Evolutionary conservation across 768 basidiomycete species (phyloP), one percentile per base, ranked within the genome.

Genomic region (Mycena epipterygia): DNA sequence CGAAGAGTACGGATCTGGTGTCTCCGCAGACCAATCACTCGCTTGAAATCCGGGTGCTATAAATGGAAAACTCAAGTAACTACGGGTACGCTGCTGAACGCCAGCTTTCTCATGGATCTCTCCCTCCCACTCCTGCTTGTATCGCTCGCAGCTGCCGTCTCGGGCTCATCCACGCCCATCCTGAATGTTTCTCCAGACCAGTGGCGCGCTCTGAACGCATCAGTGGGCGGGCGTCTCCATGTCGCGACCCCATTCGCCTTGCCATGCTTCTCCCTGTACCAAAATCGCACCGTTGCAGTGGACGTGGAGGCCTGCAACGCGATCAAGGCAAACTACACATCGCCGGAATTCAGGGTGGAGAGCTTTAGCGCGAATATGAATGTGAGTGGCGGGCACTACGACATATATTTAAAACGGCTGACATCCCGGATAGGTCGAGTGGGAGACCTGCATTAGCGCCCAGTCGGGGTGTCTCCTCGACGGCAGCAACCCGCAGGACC

Each of bases 231-330:
- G 6, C 68, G 68, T 1, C 57, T 70, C 11, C 57, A 42, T 41
- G 5, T 32, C 3, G 55, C 62, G 25, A 33, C 37, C 2, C 68
- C 68, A 1, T 58, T 70, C 39, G 55, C 62, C 16, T 27, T 64
- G 25, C 68, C 68, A 16, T 70, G 68, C 39, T 70, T 70, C 51
- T 49, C 68, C 1, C 41, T 21, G 23, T 70, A 64, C 39, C 64
- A 64, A 23, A 63, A 63, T 12, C n/a, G 39, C n/a, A 62, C 8
- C 27, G 67, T 68, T 3, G 8, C 55, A 6, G 29, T 37, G 11
- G 62, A 70, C 12, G 55, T 33, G 14, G 14, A 23, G 14, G 61
- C 46, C 3, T 70, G 68, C 62, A 25, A 9, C 16, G 27, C 11
- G 1, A 59, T 64, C 6, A 55, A 70, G 21, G 68, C 46, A 13